These are phyloP conservation scores for Linnemannia zychae DNA, from an alignment of 192 early-diverging fungal genomes.

Conservation along the genomic window DNA sequence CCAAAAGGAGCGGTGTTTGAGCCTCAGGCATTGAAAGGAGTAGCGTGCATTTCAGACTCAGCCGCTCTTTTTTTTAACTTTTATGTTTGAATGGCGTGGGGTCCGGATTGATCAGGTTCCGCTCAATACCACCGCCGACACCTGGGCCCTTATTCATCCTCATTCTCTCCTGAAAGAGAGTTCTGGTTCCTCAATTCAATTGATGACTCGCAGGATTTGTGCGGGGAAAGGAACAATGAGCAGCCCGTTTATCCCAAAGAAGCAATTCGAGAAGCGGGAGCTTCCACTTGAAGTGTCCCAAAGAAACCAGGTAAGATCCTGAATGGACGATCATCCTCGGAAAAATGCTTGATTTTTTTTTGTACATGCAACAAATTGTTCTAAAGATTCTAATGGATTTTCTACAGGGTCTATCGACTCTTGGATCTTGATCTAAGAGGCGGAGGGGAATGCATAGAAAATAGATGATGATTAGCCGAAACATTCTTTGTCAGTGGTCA, in stretches of 20 bases:
- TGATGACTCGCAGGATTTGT: background rate
- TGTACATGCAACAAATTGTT: background rate
- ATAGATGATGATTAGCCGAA: background rate
- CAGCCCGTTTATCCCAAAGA: background rate
- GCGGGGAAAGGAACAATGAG: too few relatives aligned
- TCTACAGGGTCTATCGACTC: background rate
- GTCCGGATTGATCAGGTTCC: background rate
- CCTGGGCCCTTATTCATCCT: background rate
- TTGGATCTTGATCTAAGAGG: background rate
- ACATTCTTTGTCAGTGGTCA: background rate
- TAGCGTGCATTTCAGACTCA: background rate
- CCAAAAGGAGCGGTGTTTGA: conserved; percentile 12
- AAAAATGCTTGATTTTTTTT: background rate
- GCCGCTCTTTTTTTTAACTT: background rate
- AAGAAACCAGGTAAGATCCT: background rate
- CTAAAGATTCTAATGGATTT: background rate
- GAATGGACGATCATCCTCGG: background rate
- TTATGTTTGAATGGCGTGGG: background rate
- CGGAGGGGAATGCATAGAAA: background rate
- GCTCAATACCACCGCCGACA: background rate
- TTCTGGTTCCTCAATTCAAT: background rate
- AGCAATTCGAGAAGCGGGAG: too few relatives aligned
- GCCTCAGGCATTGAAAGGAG: background rate
- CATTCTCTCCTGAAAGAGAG: background rate
- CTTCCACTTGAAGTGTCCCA: too few relatives aligned